Evolutionary conservation across 2,329 filamentous ascomycete genomes (phyloP), one percentile per base, ranked within the genome.

Genomic region (Mycosphaerella sp.): DNA sequence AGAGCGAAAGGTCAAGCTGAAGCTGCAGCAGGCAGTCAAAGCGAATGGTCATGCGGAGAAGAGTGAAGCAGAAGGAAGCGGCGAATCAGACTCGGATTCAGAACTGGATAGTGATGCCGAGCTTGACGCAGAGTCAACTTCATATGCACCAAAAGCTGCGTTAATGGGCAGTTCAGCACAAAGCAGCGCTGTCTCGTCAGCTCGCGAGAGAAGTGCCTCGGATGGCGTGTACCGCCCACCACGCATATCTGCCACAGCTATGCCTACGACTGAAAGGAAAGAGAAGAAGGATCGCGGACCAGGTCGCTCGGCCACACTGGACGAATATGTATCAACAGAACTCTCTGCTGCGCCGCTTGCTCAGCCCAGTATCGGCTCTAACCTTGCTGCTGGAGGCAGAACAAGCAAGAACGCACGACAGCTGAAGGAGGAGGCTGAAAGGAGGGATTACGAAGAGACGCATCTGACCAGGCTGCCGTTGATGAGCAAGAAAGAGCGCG

Each of bases 321-420:
- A 97, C 65, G 91, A 97, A 65, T 98, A 94, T 64, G 82, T 98
- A 57, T 82, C 79, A 44, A 83, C 86, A 14, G 93, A 98, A 69
- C 77, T 97, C 53, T 90, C 89, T 0, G 71, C 79, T 5, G 88
- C 88, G 2, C 93, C 93, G 1, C 71, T 88, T 52, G 87, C 89
- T 1, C 81, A 94, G 67, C 89, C 91, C 49, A 94, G 86, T 60
- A 94, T 98, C 62, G 94, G 93, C 54, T 93, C 87, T 50, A 95
- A 87, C 14, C 94, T 96, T 61, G 59, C 61, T 6, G 77, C 82
- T 43, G 84, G 86, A 44, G 93, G 93, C 30, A 81, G 91, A 57
- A 82, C 82, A 67, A 81, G 82, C 64, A 93, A 90, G 76, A 87
- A 86, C 4, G 80, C 83, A 12, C 77, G 81, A 30, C 86, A 96